Percentiles rank a stretch among this genome's conserved stretches.
phyloP scores from a whole-genome alignment of 768 basidiomycete genomes.

The Leucocoprinus birnbaumii region DNA sequence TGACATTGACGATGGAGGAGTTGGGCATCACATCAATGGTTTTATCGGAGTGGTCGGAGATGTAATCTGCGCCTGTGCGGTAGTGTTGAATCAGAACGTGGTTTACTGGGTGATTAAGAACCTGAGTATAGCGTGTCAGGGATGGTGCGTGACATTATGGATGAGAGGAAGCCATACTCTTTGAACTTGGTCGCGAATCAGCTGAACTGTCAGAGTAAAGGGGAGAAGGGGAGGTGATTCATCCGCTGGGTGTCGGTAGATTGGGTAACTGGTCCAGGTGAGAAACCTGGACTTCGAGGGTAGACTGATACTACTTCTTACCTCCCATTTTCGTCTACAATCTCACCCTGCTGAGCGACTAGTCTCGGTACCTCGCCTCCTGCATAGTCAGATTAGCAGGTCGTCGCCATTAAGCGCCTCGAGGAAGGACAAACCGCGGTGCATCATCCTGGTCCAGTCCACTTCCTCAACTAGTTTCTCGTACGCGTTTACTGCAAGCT shows the following conservation, averaged over 20 bases:
- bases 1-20: conserved; percentile 78
- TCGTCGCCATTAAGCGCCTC: not conserved
- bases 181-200: conserved; percentile 64
- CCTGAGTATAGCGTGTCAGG: conserved; percentile 9
- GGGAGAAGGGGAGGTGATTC: conserved; percentile 64
- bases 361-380: conserved; percentile 57
- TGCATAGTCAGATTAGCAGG: conserved; percentile 22
- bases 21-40: conserved; percentile 77
- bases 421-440: conserved; percentile 49
- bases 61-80: conserved; percentile 76
- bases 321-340: conserved; percentile 35
- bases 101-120: conserved; percentile 63
- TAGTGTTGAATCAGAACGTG: conserved; percentile 84
- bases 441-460: conserved; percentile 70
- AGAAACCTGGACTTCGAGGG: not conserved
- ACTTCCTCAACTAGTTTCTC: conserved; percentile 61
- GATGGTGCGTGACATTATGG: too few species aligned
- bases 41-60: conserved; percentile 87
- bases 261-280: conserved; percentile 31
- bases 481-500: conserved; percentile 55
- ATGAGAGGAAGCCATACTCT: conserved; percentile 23
- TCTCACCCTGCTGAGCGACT: conserved; percentile 34
- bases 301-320: conserved; percentile 9
- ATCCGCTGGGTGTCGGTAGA: conserved; percentile 83
- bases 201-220: conserved; percentile 67